Evolutionary conservation across 2,329 filamentous ascomycete species (phyloP).

Genomic region (Colletotrichum viniferum): DNA sequence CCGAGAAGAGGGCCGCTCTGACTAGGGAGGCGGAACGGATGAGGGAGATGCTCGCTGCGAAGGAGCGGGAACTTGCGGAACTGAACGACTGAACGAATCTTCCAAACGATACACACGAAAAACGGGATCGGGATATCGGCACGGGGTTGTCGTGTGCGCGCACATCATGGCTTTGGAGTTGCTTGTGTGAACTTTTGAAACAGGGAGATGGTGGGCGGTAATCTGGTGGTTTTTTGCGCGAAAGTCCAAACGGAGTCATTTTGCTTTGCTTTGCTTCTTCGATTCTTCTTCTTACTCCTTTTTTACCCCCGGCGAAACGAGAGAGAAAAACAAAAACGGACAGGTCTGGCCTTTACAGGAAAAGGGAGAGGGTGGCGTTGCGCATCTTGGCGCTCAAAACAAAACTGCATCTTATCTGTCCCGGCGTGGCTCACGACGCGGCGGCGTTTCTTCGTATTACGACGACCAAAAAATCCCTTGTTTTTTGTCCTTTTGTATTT

Average conservation of each 20-base stretch:
- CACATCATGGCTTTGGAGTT: constrained; percentile 5
- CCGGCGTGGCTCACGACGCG: neutral
- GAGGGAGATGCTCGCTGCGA: constrained; percentile 72
- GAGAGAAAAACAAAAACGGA: neutral
- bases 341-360: neutral
- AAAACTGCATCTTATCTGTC: constrained; percentile 3
- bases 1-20: constrained; percentile 68
- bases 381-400: constrained; percentile 9
- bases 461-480: neutral
- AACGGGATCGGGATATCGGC: neutral
- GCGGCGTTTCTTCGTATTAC: constrained; percentile 15
- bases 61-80: constrained; percentile 72
- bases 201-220: neutral
- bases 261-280: neutral
- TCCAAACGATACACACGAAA: constrained; percentile 16
- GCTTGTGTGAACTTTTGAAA: neutral
- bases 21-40: constrained; percentile 78
- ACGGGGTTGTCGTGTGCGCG: neutral
- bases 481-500: neutral
- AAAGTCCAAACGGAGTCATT: neutral
- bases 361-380: neutral
- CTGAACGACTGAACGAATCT: constrained; percentile 1
- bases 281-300: neutral
- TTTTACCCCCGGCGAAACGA: neutral
- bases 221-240: neutral